Evolutionary conservation across 2,329 filamentous ascomycete genomes (phyloP), one percentile per base, ranked within the genome.

Genomic region (Exophiala sideris): DNA sequence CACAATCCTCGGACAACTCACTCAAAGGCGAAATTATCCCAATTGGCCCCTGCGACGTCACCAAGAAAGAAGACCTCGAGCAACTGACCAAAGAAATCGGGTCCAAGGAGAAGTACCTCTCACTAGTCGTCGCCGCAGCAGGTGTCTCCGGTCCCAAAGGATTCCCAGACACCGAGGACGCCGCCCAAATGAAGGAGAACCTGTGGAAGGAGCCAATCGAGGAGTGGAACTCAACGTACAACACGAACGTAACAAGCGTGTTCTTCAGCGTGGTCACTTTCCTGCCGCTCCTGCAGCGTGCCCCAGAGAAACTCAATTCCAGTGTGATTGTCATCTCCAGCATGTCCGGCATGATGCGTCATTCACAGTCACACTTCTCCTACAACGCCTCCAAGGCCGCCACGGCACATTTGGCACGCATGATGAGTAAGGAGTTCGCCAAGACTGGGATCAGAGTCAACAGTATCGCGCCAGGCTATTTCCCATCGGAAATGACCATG

Each of bases 321-420:
- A 65, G 61, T 10, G 64, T 66, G 33, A 81, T 92, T 52, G 82
- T 87, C 29, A 87, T 86, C 36, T 85, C 83, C 63, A 85, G 80
- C 38, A 88, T 91, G 71, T 85, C 77, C 1, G 83, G 80, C 2
- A 84, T 89, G 57, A 88, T 89, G 75, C 82, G 85, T 9, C 71
- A 76, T 63, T 86, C 87, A 0, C 87, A 91, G 66, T 85, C 87
- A 0, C 87, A 91, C 64, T 79, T 76, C 1, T 80, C 82, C 0
- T 91, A 91, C 65, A 91, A 91, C 60, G 82, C 83, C 1, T 82
- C 79, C 56, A 91, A 91, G 68, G 82, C 84, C 0, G 86, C 81
- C 0, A 69, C 91, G 1, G 63, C 87, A 33, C 79, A 81, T 49
- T 68, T 90, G 60, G 83, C 82, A 46, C 81, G 78, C 58, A 84